A percentile compares a stretch with the other conserved stretches of the same genome.
Conservation (phyloP, 306 rosid genomes). For the Trifolium dubium region DNA sequence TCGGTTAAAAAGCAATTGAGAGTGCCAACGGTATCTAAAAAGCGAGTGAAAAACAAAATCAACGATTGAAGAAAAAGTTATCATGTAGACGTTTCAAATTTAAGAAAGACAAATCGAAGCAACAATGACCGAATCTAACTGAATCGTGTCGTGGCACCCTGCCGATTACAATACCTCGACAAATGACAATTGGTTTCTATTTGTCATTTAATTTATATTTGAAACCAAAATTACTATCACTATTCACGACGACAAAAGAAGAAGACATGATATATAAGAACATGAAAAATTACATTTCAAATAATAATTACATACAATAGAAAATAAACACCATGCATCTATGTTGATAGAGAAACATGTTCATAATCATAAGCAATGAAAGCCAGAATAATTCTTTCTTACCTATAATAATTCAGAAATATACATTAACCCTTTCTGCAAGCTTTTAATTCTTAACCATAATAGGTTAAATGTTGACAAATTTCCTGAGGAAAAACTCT, state of each 20-base stretch:
- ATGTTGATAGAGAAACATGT: constrained; percentile 1
- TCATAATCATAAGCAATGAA: neutral
- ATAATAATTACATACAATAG: neutral
- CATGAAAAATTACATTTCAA: constrained; percentile 12
- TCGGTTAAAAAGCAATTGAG: constrained; percentile 40
- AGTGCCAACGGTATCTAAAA: constrained; percentile 40
- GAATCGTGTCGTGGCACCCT: neutral
- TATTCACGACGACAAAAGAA: neutral
- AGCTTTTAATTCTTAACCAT: neutral
- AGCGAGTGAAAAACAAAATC: constrained; percentile 34
- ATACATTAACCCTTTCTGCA: constrained; percentile 2
- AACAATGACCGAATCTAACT: neutral
- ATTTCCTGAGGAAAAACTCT: neutral
- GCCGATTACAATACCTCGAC: neutral
- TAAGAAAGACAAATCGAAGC: neutral
- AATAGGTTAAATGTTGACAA: neutral
- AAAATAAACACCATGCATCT: constrained; percentile 8
- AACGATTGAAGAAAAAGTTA: neutral
- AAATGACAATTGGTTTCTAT: neutral
- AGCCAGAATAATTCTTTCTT: neutral
- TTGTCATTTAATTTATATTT: neutral
- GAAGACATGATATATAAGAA: neutral
- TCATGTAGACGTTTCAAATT: no score
- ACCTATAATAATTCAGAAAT: constrained; percentile 8
- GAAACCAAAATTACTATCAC: constrained; percentile 29